Conservation (phyloP, 306 rosid species). For the Pyrus betulifolia region DNA sequence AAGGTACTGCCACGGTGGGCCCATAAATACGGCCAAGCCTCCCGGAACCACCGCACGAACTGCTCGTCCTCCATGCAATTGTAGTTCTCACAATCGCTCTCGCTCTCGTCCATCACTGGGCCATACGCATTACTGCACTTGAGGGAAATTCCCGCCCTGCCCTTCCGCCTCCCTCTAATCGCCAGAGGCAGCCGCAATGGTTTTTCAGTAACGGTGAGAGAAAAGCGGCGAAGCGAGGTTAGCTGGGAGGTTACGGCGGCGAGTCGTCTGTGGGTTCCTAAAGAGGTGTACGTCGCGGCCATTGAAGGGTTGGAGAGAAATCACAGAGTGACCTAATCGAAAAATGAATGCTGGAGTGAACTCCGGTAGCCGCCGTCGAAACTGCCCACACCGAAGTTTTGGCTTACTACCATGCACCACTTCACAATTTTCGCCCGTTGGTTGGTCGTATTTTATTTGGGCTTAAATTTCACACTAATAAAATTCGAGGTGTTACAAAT, state of each 20-base stretch:
- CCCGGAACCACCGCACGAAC: constrained; percentile 84
- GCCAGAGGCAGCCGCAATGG: background rate
- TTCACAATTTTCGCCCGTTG: background rate
- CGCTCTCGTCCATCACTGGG: constrained; percentile 17
- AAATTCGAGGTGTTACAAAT: background rate
- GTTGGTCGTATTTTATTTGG: background rate
- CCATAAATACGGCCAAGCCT: constrained; percentile 92
- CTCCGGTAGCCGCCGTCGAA: background rate
- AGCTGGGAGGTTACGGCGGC: background rate
- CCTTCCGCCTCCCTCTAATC: background rate
- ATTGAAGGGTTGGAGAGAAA: constrained; percentile 16
- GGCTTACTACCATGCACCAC: too few species aligned
- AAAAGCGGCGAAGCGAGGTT: constrained; percentile 1
- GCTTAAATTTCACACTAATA: background rate
- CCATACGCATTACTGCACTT: constrained; percentile 14
- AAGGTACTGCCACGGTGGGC: constrained; percentile 81
- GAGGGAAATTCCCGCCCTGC: background rate
- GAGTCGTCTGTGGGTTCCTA: constrained; percentile 13
- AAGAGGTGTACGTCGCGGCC: constrained; percentile 29
- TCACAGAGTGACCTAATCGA: background rate
- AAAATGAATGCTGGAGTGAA: background rate
- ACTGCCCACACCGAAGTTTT: background rate
- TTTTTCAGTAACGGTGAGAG: background rate
- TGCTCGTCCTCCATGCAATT: constrained; percentile 61
- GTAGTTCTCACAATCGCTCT: constrained; percentile 32